phyloP scores from a whole-genome alignment of 2,329 filamentous ascomycete genomes.

The Colletotrichum sp. region DNA sequence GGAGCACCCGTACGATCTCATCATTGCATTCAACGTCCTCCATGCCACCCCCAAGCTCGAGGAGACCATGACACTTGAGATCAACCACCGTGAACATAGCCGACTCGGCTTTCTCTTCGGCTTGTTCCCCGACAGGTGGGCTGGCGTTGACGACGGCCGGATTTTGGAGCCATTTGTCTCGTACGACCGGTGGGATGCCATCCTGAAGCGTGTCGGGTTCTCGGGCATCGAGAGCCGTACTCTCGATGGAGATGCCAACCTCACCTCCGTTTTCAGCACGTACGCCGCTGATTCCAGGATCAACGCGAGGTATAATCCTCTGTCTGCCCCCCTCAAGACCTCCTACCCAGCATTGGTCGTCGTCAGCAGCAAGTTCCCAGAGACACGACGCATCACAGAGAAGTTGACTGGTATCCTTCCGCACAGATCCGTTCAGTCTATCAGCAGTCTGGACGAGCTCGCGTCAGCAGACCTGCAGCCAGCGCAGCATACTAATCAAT shows the following conservation, averaged over 20 bases:
- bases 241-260: not conserved
- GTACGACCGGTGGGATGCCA: conserved; percentile 27
- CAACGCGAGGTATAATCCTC: not conserved
- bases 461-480: not conserved
- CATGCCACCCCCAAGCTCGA: conserved; percentile 30
- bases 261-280: not conserved
- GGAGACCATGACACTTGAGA: conserved; percentile 21
- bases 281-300: not conserved
- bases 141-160: conserved; percentile 27
- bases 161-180: conserved; percentile 25
- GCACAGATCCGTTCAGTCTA: not conserved
- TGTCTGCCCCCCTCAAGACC: not conserved
- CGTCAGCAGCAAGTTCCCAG: not conserved
- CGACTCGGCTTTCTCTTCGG: conserved; percentile 23
- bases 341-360: not conserved
- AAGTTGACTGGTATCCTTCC: too few relatives aligned
- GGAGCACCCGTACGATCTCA: conserved; percentile 28
- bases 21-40: conserved; percentile 32
- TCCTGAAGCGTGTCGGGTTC: conserved; percentile 32
- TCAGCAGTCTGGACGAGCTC: not conserved
- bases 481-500: too few relatives aligned
- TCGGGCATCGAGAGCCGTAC: not conserved
- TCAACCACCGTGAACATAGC: not conserved
- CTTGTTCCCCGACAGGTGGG: conserved; percentile 34
- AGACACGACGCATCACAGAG: too few relatives aligned